Conservation (phyloP, 305 asterid genomes). For the Solanum aculeatissimum region DNA sequence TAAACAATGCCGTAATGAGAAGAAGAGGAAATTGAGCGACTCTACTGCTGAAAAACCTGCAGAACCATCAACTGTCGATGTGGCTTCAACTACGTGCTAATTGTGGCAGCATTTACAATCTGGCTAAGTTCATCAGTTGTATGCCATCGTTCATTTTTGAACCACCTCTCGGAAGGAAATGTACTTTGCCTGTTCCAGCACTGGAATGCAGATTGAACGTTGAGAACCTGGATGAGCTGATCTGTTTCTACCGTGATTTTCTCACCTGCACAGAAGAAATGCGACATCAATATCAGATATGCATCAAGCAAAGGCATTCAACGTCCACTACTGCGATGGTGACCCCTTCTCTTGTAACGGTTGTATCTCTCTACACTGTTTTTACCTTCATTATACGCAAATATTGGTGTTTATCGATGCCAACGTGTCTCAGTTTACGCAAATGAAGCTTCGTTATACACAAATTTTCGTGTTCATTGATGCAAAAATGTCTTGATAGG, state of each 20-base stretch:
- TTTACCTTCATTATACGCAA: background rate
- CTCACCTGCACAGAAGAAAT: background rate
- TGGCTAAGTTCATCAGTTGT: background rate
- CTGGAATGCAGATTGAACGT: background rate
- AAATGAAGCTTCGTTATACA: background rate
- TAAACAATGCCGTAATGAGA: conserved; percentile 18
- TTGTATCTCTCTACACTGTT: background rate
- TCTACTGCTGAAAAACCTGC: background rate
- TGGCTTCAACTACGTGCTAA: conserved; percentile 1
- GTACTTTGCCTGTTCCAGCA: background rate
- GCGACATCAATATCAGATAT: background rate
- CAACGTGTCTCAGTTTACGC: background rate
- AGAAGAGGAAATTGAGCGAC: conserved; percentile 22
- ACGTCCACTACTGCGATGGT: background rate
- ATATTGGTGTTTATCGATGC: background rate
- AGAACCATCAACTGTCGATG: background rate
- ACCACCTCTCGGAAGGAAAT: background rate
- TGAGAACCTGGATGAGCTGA: background rate
- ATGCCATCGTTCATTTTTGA: background rate
- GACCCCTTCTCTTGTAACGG: background rate
- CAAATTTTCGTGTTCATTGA: background rate
- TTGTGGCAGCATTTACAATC: background rate
- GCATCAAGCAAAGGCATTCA: background rate
- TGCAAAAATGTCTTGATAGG: background rate
- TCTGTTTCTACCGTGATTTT: background rate